A percentile compares a stretch with the other conserved stretches of the same genome.
Evolutionary conservation across 2,329 filamentous ascomycete genomes (phyloP).

Genomic region (Albifimbria verrucaria): DNA sequence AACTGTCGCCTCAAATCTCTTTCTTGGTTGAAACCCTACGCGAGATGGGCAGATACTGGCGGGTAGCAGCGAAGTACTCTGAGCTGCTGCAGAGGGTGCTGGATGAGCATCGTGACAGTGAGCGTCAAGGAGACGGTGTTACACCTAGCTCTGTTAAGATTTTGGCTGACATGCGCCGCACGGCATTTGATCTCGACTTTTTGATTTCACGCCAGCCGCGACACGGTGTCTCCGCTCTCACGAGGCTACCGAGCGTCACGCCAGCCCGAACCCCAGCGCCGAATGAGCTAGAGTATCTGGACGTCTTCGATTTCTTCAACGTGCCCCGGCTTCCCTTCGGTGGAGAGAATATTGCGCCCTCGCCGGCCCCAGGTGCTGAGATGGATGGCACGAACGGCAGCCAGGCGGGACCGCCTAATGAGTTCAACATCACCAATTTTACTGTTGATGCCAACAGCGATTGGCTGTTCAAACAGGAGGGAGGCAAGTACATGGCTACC

Average conservation of each 20-base stretch:
- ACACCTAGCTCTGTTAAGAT: conserved; percentile 84
- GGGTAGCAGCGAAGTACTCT: conserved; percentile 79
- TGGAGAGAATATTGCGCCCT: conserved; percentile 27
- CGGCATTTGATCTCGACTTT: conserved; percentile 86
- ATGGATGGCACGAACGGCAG: conserved; percentile 24
- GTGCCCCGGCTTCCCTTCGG: conserved; percentile 67
- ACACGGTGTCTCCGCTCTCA: conserved; percentile 36
- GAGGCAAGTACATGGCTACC: conserved; percentile 23
- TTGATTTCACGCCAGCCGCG: conserved; percentile 79
- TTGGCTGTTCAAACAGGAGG: conserved; percentile 65
- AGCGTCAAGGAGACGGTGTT: conserved; percentile 68
- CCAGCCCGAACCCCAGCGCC: conserved; percentile 67
- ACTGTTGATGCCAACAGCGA: conserved; percentile 72
- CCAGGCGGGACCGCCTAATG: conserved; percentile 40
- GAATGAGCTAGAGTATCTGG: conserved; percentile 84
- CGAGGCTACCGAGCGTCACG: conserved; percentile 50
- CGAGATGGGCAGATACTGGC: conserved; percentile 81
- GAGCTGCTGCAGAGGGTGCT: conserved; percentile 77
- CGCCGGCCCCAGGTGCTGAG: conserved; percentile 16
- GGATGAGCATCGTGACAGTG: conserved; percentile 79
- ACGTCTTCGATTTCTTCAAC: conserved; percentile 95
- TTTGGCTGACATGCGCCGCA: conserved; percentile 85
- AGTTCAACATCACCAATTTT: conserved; percentile 76
- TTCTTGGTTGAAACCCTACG: conserved; percentile 80
- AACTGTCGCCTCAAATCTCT: conserved; percentile 73